Base-by-base conservation (phyloP, 352 stramenopile genomes). In the Phytopythium cucurbitacearum region DNA sequence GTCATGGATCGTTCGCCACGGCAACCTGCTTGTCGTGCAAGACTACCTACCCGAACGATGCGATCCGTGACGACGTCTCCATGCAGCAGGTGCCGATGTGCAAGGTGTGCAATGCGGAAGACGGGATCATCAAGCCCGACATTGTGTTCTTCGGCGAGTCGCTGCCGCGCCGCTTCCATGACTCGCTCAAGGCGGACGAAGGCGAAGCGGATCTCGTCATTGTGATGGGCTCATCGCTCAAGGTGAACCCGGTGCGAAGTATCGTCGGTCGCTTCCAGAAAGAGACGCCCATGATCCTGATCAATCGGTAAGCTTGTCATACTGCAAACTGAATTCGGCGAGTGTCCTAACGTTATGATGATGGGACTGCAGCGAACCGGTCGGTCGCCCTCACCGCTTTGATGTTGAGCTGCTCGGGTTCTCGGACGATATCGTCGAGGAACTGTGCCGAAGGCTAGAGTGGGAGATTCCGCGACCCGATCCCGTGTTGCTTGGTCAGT, bases 141-240 rank as follows among this genome's bases (percentile, higher is more conserved):
- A 98, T 99, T 64, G 96, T 97, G 1, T 99, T 99, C 62, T 99
- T 99, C 67, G 96, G 96, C 33, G 95, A 99, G 76, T 92, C 85
- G 0, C 64, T 99, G 37, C 78, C 87, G 12, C 66, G 86, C 46
- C 84, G 74, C 53, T 98, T 99, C 59, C 80, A 89, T 54, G 79
- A 93, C 56, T 80, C 81, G 36, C 89, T 91, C 40, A 87, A 87
- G 65, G 73, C 66, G 40, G 80, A 89, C 55, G 84, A 90, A 65
- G 69, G 75, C 44, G 80, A 85, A 59, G 93, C 89, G 13, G 96
- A 99, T 72, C 79, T 98, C 5, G 74, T 99, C 34, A 88, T 99
- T 40, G 96, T 99, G n/a, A 99, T 99, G 81, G 97, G 97, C 43
- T 99, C 97, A 1, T 99, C 92, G 8, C 74, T 99, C 7, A 97